phyloP scores from a whole-genome alignment of 148 eudicot species.

The Fallopia convolvulus region DNA sequence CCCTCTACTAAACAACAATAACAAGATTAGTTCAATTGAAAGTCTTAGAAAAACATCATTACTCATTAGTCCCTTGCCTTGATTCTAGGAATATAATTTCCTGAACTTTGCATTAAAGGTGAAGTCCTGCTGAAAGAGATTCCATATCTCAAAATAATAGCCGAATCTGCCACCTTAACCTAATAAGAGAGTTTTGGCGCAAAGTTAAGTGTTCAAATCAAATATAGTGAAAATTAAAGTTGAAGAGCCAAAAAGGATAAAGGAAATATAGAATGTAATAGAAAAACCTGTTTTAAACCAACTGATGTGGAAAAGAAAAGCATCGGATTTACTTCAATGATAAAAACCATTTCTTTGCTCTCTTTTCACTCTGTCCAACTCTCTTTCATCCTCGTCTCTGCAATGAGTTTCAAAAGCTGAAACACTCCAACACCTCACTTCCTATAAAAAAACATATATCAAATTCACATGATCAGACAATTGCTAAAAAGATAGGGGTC shows the following conservation, averaged over 20 bases:
- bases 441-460: background rate
- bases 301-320: background rate
- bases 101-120: slow-evolving; percentile 1
- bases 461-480: background rate
- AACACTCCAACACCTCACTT: background rate
- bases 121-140: slow-evolving; percentile 1
- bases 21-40: background rate
- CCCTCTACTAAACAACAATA: background rate
- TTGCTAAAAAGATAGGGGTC: background rate
- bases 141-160: background rate
- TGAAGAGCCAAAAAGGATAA: background rate
- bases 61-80: slow-evolving; percentile 3
- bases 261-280: background rate
- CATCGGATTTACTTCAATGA: background rate
- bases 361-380: background rate
- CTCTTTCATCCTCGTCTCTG: background rate
- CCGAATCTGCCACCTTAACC: background rate
- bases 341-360: background rate
- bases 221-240: background rate
- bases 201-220: background rate
- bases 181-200: background rate
- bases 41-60: background rate
- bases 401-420: background rate
- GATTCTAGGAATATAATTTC: background rate
- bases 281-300: slow-evolving; percentile 1